phyloP scores from a whole-genome alignment of 2,329 filamentous ascomycete genomes.

The Microcyclospora pomicola region DNA sequence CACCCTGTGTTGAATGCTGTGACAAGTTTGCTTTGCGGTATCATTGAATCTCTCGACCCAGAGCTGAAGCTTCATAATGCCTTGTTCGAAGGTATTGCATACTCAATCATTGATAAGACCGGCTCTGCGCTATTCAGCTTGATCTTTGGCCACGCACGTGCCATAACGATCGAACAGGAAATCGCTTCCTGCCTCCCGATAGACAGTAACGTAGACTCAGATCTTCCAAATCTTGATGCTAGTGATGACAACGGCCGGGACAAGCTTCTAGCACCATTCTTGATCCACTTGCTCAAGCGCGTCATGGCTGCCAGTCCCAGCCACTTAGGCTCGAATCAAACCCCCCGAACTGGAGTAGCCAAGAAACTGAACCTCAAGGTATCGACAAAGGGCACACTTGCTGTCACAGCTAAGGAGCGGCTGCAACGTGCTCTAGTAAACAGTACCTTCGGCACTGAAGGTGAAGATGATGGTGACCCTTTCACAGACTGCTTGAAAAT shows the following conservation, averaged over 20 bases:
- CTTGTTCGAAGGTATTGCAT: slow-evolving; percentile 32
- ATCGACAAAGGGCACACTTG: slow-evolving; percentile 21
- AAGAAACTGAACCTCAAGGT: slow-evolving; percentile 13
- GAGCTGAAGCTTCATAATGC: slow-evolving; percentile 23
- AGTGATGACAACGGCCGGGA: slow-evolving; percentile 10
- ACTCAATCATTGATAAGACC: slow-evolving; percentile 26
- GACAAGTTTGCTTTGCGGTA: slow-evolving; percentile 23
- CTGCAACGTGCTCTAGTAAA: slow-evolving; percentile 32
- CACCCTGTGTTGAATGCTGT: slow-evolving; percentile 11
- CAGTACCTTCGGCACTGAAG: slow-evolving; percentile 28
- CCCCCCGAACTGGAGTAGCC: slow-evolving; percentile 12
- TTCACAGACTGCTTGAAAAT: slow-evolving; percentile 30
- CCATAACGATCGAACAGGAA: slow-evolving; percentile 11
- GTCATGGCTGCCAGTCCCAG: slow-evolving; percentile 26
- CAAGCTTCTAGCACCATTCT: slow-evolving; percentile 27
- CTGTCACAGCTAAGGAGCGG: slow-evolving; percentile 26
- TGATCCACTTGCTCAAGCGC: slow-evolving; percentile 28
- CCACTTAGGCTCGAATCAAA: slow-evolving; percentile 16
- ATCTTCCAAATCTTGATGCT: not conserved
- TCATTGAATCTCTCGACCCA: slow-evolving; percentile 25
- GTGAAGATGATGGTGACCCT: slow-evolving; percentile 20
- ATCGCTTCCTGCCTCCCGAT: slow-evolving; percentile 6
- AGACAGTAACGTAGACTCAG: not conserved
- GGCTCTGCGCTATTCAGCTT: slow-evolving; percentile 26
- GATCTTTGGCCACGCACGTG: slow-evolving; percentile 23